Evolutionary conservation across 495 filamentous ascomycete genomes (phyloP).

Genomic region (Tuber aestivum): DNA sequence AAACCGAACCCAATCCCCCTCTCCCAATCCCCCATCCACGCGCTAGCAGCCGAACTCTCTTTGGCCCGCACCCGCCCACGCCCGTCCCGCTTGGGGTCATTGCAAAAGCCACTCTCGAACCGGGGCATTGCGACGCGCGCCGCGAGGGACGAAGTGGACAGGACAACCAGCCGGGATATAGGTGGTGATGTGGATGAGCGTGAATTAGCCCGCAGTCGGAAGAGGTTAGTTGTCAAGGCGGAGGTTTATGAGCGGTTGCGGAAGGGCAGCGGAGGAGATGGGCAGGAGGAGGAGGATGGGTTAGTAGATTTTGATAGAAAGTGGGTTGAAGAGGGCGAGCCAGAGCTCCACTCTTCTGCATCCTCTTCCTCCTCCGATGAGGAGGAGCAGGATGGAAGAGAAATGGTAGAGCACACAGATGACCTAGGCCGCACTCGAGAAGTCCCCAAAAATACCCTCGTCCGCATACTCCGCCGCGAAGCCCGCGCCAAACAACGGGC

Average conservation of each 20-base stretch:
- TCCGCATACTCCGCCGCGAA: conserved; percentile 48
- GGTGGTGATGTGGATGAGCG: conserved; percentile 18
- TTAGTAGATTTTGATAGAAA: conserved; percentile 92
- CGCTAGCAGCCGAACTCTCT: conserved; percentile 71
- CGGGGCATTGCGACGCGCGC: conserved; percentile 32
- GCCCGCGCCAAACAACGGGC: conserved; percentile 37
- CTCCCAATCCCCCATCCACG: conserved; percentile 59
- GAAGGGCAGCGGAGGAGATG: conserved; percentile 55
- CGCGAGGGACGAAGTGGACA: conserved; percentile 20
- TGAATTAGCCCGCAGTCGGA: conserved; percentile 56
- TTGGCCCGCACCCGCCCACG: conserved; percentile 59
- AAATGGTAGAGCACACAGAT: conserved; percentile 74
- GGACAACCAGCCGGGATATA: conserved; percentile 12
- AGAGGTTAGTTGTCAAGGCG: conserved; percentile 81
- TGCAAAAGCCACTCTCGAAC: conserved; percentile 47
- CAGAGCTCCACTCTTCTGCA: conserved; percentile 15
- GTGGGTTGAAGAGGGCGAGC: conserved; percentile 64
- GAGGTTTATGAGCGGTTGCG: conserved; percentile 79
- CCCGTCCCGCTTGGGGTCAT: conserved; percentile 56
- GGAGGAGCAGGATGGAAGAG: conserved; percentile 49
- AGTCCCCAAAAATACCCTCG: conserved; percentile 60
- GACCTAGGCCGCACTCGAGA: conserved; percentile 76
- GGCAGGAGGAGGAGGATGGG: conserved; percentile 46
- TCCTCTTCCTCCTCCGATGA: conserved; percentile 41
- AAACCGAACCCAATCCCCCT: conserved; percentile 58